Conservation (phyloP, 441 rosid genomes). For the Arabidopsis hybrid region DNA sequence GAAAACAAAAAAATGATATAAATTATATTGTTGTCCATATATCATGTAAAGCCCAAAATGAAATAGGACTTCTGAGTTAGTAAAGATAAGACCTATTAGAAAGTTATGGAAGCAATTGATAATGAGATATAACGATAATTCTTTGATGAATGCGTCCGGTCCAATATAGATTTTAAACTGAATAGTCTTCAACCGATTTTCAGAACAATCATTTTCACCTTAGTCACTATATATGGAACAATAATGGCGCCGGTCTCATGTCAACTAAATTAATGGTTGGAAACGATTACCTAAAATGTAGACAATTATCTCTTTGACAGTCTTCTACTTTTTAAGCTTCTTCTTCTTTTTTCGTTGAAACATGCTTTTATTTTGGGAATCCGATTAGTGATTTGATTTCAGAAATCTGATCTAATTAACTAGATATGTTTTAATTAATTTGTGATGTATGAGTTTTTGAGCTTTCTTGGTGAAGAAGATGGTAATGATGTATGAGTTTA, state of each 20-base stretch:
- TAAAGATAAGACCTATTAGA: slow-evolving; percentile 24
- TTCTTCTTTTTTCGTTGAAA: background rate
- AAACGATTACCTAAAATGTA: background rate
- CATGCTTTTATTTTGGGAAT: slow-evolving; percentile 8
- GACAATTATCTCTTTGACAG: slow-evolving; percentile 3
- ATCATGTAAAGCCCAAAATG: background rate
- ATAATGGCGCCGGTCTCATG: background rate
- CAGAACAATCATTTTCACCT: slow-evolving; percentile 37
- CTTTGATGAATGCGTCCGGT: background rate
- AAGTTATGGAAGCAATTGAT: slow-evolving; percentile 3
- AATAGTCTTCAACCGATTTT: slow-evolving; percentile 38
- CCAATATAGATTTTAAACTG: slow-evolving; percentile 14
- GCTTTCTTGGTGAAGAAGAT: slow-evolving; percentile 1
- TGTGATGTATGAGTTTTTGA: background rate
- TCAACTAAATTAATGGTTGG: slow-evolving; percentile 36
- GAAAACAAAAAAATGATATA: no score
- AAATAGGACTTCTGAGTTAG: background rate
- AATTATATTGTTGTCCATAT: no score
- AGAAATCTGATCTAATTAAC: background rate
- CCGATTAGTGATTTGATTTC: background rate
- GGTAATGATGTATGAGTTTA: background rate
- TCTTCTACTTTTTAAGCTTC: background rate
- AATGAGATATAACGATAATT: slow-evolving; percentile 29
- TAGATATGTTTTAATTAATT: background rate
- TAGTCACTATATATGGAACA: slow-evolving; percentile 18